These are phyloP conservation scores for Agaricus blazei DNA, from an alignment of 768 basidiomycete genomes.

Conservation along the genomic window DNA sequence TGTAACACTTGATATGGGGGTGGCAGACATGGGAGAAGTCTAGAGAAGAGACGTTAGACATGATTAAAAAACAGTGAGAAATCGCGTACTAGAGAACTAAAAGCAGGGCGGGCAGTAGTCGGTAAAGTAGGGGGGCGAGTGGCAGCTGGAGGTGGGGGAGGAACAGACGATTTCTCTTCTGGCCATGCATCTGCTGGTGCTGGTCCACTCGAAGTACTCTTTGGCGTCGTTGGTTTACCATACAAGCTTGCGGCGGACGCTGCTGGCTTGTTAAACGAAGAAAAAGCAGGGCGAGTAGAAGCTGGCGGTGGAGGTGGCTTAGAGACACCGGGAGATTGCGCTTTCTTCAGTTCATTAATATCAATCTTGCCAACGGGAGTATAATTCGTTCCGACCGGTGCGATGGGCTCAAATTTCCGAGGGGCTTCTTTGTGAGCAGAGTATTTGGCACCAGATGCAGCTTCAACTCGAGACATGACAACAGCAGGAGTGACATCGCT, in stretches of 20 bases:
- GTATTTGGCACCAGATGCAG: slow-evolving; percentile 88
- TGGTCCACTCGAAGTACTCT: slow-evolving; percentile 21
- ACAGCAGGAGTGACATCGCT: slow-evolving; percentile 73
- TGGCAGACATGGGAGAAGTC: slow-evolving; percentile 13
- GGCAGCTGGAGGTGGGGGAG: slow-evolving; percentile 39
- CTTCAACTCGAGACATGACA: slow-evolving; percentile 85
- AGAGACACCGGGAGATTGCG: slow-evolving; percentile 32
- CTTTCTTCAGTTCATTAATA: slow-evolving; percentile 53
- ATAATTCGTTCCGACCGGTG: slow-evolving; percentile 75
- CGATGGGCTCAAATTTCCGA: slow-evolving; percentile 72
- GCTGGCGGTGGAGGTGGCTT: slow-evolving; percentile 35
- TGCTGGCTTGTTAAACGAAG: slow-evolving; percentile 27
- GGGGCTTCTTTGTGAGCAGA: slow-evolving; percentile 75
- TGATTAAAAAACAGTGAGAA: background rate
- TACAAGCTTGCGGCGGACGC: slow-evolving; percentile 39
- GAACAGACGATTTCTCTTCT: slow-evolving; percentile 36
- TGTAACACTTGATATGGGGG: slow-evolving; percentile 24
- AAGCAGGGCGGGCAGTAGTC: slow-evolving; percentile 23
- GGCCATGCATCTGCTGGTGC: slow-evolving; percentile 58
- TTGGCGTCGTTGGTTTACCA: slow-evolving; percentile 26
- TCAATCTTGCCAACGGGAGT: slow-evolving; percentile 72
- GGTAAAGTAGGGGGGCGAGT: slow-evolving; percentile 46
- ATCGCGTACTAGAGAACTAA: slow-evolving; percentile 27
- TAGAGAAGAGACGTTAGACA: slow-evolving; percentile 7
- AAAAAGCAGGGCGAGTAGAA: slow-evolving; percentile 44